These are phyloP conservation scores for Galerina sulciceps DNA, from an alignment of 768 basidiomycete species.

Conservation along the genomic window DNA sequence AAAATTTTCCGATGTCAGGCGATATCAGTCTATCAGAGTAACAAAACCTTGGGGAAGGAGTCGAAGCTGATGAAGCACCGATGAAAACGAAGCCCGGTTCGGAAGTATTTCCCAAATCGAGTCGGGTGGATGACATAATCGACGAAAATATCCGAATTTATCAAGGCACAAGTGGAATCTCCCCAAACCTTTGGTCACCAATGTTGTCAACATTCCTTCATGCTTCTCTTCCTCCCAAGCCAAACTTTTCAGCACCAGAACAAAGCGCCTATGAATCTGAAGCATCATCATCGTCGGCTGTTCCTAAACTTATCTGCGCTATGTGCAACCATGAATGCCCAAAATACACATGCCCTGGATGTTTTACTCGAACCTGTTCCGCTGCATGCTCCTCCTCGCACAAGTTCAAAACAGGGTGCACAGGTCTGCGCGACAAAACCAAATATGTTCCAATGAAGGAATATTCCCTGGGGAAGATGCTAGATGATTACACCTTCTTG, in stretches of 20 bases:
- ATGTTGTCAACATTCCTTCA: slow-evolving; percentile 12
- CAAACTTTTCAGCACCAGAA: not conserved
- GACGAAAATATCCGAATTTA: too few species aligned
- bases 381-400: slow-evolving; percentile 69
- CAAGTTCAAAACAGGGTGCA: slow-evolving; percentile 64
- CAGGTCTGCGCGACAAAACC: slow-evolving; percentile 74
- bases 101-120: too few species aligned
- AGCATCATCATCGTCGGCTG: slow-evolving; percentile 21
- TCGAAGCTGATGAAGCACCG: too few species aligned
- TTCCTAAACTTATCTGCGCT: slow-evolving; percentile 42
- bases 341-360: slow-evolving; percentile 84
- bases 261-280: slow-evolving; percentile 14
- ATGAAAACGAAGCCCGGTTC: too few species aligned
- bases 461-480: slow-evolving; percentile 86
- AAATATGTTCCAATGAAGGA: slow-evolving; percentile 81
- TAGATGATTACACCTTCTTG: slow-evolving; percentile 86
- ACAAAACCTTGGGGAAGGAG: too few species aligned
- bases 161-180: too few species aligned
- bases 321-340: slow-evolving; percentile 51
- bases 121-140: too few species aligned
- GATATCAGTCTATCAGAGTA: too few species aligned
- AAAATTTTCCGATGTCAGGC: too few species aligned
- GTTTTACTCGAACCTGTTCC: slow-evolving; percentile 74
- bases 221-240: slow-evolving; percentile 20
- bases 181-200: not conserved